Conservation (phyloP, 805 yeast genomes). For the Candida ulmi region DNA sequence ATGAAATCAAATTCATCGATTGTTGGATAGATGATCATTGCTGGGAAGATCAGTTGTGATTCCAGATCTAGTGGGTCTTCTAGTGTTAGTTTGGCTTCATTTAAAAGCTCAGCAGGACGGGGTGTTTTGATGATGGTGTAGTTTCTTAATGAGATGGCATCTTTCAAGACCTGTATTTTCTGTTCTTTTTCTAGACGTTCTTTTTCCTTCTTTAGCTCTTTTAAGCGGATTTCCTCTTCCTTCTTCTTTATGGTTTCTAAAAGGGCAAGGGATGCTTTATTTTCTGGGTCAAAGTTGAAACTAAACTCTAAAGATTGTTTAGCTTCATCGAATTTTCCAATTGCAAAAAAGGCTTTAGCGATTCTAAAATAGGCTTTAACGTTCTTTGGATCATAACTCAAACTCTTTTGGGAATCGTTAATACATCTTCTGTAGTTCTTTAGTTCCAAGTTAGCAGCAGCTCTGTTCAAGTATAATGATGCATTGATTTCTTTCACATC, state of each 20-base stretch:
- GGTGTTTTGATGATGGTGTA: slow-evolving; percentile 43
- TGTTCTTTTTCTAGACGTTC: slow-evolving; percentile 34
- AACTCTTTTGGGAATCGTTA: slow-evolving; percentile 74
- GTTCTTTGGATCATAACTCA: slow-evolving; percentile 59
- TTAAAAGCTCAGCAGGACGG: slow-evolving; percentile 52
- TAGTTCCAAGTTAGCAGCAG: slow-evolving; percentile 86
- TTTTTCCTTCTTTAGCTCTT: slow-evolving; percentile 26
- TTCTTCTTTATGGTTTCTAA: slow-evolving; percentile 34
- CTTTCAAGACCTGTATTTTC: slow-evolving; percentile 38
- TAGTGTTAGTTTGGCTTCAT: slow-evolving; percentile 45
- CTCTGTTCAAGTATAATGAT: slow-evolving; percentile 72
- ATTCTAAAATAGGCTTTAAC: slow-evolving; percentile 84
- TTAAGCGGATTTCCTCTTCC: slow-evolving; percentile 26
- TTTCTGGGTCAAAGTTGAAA: slow-evolving; percentile 50
- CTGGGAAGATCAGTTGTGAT: slow-evolving; percentile 78
- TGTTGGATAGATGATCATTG: slow-evolving; percentile 75
- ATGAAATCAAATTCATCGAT: slow-evolving; percentile 80
- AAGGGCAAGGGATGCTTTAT: slow-evolving; percentile 48
- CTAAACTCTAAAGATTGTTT: slow-evolving; percentile 62
- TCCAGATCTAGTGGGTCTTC: slow-evolving; percentile 65
- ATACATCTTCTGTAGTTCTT: slow-evolving; percentile 81
- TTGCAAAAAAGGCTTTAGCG: slow-evolving; percentile 68
- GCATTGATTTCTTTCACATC: slow-evolving; percentile 48
- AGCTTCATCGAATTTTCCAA: slow-evolving; percentile 71
- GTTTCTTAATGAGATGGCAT: slow-evolving; percentile 60